Conservation (phyloP, 108 stramenopile genomes). For the Conticribra guillardii region DNA sequence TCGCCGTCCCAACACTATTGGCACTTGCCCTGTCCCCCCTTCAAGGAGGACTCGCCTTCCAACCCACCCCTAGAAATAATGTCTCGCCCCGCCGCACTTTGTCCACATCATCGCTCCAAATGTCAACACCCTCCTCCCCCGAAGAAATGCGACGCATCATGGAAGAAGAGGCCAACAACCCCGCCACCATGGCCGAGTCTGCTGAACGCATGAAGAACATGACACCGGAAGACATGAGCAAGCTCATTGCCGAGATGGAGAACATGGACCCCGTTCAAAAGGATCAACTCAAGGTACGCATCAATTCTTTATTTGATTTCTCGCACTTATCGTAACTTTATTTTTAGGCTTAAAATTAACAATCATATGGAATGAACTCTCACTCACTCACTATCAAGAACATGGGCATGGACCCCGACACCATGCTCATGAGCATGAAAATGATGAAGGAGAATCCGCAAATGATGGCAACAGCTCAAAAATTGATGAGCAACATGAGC, state of each 20-base stretch:
- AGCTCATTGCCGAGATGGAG: slow-evolving; percentile 69
- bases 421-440: slow-evolving; percentile 72
- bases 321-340: no score
- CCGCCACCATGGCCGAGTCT: slow-evolving; percentile 51
- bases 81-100: neutral
- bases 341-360: no score
- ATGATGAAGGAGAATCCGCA: slow-evolving; percentile 78
- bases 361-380: no score
- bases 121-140: slow-evolving; percentile 28
- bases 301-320: no score
- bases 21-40: slow-evolving; percentile 16
- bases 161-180: slow-evolving; percentile 53
- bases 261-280: slow-evolving; percentile 60
- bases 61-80: neutral
- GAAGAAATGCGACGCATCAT: slow-evolving; percentile 59
- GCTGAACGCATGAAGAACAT: slow-evolving; percentile 69
- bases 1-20: slow-evolving; percentile 3
- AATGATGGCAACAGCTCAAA: slow-evolving; percentile 65
- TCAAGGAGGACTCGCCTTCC: slow-evolving; percentile 13
- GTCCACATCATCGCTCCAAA: slow-evolving; percentile 3
- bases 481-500: slow-evolving; percentile 71
- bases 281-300: slow-evolving; percentile 62
- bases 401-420: slow-evolving; percentile 85
- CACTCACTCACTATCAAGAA: no score
- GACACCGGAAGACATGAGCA: slow-evolving; percentile 66